Percentiles rank a stretch among this genome's conserved stretches.
These are phyloP conservation scores for Parietaria judaica DNA, from an alignment of 306 rosid species.

Conservation along the genomic window DNA sequence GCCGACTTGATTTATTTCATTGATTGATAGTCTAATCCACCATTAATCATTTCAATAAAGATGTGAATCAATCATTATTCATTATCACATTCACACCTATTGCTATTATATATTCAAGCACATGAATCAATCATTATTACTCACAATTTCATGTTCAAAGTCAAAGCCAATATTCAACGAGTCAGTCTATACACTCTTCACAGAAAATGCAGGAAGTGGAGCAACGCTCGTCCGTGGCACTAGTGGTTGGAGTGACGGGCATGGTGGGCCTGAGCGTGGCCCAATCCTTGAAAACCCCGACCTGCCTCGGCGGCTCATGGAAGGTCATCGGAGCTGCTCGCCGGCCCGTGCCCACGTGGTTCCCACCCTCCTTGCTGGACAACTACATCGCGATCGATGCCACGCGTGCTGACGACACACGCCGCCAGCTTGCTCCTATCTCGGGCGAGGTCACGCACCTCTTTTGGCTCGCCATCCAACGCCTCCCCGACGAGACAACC, in stretches of 20 bases:
- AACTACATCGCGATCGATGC: slow-evolving; percentile 26
- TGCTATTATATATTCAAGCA: no score
- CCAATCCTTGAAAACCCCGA: slow-evolving; percentile 20
- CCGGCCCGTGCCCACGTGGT: slow-evolving; percentile 12
- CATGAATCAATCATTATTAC: no score
- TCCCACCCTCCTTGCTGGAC: slow-evolving; percentile 25
- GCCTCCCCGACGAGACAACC: slow-evolving; percentile 14
- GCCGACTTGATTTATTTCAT: no score
- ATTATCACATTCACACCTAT: no score
- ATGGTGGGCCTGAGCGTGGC: slow-evolving; percentile 33
- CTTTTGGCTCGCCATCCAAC: slow-evolving; percentile 26
- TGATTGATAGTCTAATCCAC: no score
- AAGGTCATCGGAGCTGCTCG: slow-evolving; percentile 29
- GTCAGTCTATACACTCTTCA: no score
- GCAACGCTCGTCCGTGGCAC: slow-evolving; percentile 16
- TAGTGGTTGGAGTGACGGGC: slow-evolving; percentile 28
- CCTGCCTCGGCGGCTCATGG: slow-evolving; percentile 31
- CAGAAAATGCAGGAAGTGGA: no score
- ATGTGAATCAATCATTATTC: no score
- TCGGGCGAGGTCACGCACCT: slow-evolving; percentile 30
- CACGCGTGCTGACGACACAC: slow-evolving; percentile 9
- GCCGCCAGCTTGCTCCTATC: slow-evolving; percentile 20
- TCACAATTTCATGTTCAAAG: no score
- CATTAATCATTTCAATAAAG: no score
- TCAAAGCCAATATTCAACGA: no score